phyloP scores from a whole-genome alignment of 805 yeast species.

The Tetrapisispora arboricola region DNA sequence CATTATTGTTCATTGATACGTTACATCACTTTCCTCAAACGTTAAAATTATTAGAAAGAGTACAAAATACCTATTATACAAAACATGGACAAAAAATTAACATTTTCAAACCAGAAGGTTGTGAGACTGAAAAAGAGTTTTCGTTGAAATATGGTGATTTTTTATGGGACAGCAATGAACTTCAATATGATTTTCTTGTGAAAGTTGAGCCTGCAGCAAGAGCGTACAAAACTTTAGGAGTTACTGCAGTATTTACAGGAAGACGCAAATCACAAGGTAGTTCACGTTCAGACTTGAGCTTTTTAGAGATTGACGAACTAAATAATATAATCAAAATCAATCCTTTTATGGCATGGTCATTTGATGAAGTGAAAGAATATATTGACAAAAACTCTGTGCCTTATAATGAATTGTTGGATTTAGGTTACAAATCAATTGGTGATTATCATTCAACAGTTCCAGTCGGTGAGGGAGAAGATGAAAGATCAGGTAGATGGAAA shows the following conservation, averaged over 20 bases:
- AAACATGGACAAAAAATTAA: conserved; percentile 36
- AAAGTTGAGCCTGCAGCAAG: conserved; percentile 90
- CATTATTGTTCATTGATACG: conserved; percentile 80
- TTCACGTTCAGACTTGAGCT: conserved; percentile 57
- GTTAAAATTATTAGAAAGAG: conserved; percentile 51
- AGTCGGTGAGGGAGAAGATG: conserved; percentile 85
- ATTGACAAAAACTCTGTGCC: conserved; percentile 68
- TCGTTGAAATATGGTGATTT: conserved; percentile 56
- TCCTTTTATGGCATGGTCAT: conserved; percentile 79
- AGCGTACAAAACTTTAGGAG: conserved; percentile 62
- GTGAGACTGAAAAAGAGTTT: conserved; percentile 51
- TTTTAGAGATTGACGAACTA: conserved; percentile 63
- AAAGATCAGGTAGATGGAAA: conserved; percentile 95
- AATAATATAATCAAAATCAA: conserved; percentile 75
- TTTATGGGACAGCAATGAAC: conserved; percentile 77
- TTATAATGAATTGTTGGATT: conserved; percentile 70
- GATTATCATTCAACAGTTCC: conserved; percentile 94
- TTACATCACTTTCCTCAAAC: conserved; percentile 95
- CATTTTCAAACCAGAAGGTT: conserved; percentile 56
- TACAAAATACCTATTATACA: conserved; percentile 42
- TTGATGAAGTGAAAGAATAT: conserved; percentile 58
- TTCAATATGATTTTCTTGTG: conserved; percentile 70
- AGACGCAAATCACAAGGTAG: conserved; percentile 88
- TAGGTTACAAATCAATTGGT: conserved; percentile 86
- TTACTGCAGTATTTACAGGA: conserved; percentile 86